Base-by-base conservation (phyloP, 2,329 filamentous ascomycete genomes). In the Aspergillus thermomutatus region DNA sequence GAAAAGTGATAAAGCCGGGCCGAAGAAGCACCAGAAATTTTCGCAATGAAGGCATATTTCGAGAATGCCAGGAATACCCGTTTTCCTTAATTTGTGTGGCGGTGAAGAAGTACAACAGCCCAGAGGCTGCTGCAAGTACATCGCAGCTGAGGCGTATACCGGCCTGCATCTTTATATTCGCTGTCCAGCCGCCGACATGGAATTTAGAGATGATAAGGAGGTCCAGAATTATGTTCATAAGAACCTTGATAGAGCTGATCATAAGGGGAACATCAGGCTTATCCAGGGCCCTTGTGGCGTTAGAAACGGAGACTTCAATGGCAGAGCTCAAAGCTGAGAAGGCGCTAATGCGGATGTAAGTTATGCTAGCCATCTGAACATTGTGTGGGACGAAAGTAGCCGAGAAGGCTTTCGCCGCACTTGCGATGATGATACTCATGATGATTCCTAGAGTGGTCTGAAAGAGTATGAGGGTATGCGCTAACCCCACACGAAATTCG, bases 191-290 rank as follows among this genome's bases (percentile, higher is more conserved):
- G 0, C 80, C 79, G 1, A 90, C 80, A 59, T 87, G 85, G 53
- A 88, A 87, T 1, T 75, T 83, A 0, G 87, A 90, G 47, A 90
- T 84, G 37, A 91, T 66, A 0, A 90, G 73, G 54, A 90, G 66
- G 60, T 90, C 87, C 0, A 90, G 76, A 1, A 86, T 57, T 54
- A 91, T 90, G 62, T 90, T 90, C 58, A 88, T 69, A 0, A 77
- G 72, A 53, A 90, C 88, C 60, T 87, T 88, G 52, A 80, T 76
- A 0, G 78, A 80, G 67, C 82, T 89, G 60, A 90, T 87, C 0
- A 88, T 65, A 0, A 91, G 73, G 0, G 87, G 87, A 0, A 90
- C 85, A 64, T 91, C 87, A 0, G 87, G 87, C 51, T 83, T 81
- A 67, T 90, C 88, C 1, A 91, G 72, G 0, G 88, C 85, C 46